These are phyloP conservation scores for Agrocybe chaxingu DNA, from an alignment of 768 basidiomycete species.

Conservation along the genomic window DNA sequence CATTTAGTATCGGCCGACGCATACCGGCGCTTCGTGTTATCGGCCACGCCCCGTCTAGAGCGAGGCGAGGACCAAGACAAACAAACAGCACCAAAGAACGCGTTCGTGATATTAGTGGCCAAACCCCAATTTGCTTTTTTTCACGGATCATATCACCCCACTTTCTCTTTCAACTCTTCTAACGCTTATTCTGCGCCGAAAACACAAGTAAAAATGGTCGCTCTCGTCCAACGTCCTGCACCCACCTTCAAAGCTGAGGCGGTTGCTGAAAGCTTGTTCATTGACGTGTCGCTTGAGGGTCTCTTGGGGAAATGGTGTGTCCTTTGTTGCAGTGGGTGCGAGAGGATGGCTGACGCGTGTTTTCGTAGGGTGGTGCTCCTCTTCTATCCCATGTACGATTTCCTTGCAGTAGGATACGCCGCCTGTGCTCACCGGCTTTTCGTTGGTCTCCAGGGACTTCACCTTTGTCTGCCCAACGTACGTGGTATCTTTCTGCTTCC, in stretches of 20 bases:
- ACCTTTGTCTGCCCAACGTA: slow-evolving; percentile 90
- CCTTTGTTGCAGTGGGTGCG: neutral
- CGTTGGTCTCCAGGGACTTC: slow-evolving; percentile 57
- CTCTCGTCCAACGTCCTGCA: slow-evolving; percentile 79
- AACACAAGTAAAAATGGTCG: slow-evolving; percentile 37
- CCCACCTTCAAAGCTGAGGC: slow-evolving; percentile 75
- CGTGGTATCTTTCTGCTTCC: slow-evolving; percentile 11
- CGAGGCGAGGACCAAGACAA: slow-evolving; percentile 6
- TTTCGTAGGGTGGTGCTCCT: slow-evolving; percentile 79
- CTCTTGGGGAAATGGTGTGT: slow-evolving; percentile 80
- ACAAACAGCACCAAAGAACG: slow-evolving; percentile 24
- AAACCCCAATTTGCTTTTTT: slow-evolving; percentile 6
- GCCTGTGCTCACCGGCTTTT: neutral
- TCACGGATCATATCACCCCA: slow-evolving; percentile 3
- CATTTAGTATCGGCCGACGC: neutral
- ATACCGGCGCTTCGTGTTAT: neutral
- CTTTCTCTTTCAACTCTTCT: slow-evolving; percentile 1
- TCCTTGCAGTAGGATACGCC: neutral
- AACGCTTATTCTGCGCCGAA: neutral
- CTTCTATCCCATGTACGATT: slow-evolving; percentile 84
- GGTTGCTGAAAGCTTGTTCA: slow-evolving; percentile 75
- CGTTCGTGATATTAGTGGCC: slow-evolving; percentile 15
- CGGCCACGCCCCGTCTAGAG: neutral
- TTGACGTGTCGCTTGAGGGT: slow-evolving; percentile 69
- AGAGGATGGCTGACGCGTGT: slow-evolving; percentile 7